Evolutionary conservation across 169 alveolate genomes (phyloP), one percentile per base, ranked within the genome.

Genomic region (Prorocentrum cordatum): DNA sequence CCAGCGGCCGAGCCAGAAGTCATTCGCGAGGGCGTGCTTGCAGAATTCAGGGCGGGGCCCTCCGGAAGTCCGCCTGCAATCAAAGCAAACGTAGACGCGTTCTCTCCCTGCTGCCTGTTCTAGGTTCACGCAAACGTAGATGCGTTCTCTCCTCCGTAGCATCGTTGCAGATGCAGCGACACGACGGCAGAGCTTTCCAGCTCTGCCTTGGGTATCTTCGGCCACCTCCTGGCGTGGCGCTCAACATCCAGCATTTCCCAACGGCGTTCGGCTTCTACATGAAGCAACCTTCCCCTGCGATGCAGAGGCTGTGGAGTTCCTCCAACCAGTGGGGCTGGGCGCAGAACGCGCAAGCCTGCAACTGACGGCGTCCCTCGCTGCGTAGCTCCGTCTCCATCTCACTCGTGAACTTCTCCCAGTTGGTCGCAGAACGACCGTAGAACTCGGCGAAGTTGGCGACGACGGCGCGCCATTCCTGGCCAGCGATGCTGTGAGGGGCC

Each of bases 1-100:
- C 1, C 32, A 27, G 42, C 64, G 82, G 14, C 64, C 82, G 26
- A 70, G 24, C 82, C 82, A 70, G 29, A 70, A 1, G 27, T 70
- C 82, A 22, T 70, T 70, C 38, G 82, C 82, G 27, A 70, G 20
- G 20, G 66, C 82, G 29, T 36, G 27, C 24, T 27, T 70, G 82
- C 82, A 42, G 7, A 42, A 26, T 4, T 27, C 10, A 1, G 82
- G 82, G 16, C 27, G n/a, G 31, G 3, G 2, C 33, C 32, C n/a
- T 16, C 79, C 18, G 27, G 32, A 62, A 1, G 20, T 27, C 7
- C 2, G 47, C 1, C 18, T 9, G 18, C 47, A 32, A 22, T 29
- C 72, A 3, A 18, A 1, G 18, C 72, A 62, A 16, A 32, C 29
- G 27, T 29, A 5, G 36, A 31, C 72, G 20, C 1, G 29, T 2